Evolutionary conservation across 352 stramenopile species (phyloP).

Genomic region (Aphanomyces invadans): DNA sequence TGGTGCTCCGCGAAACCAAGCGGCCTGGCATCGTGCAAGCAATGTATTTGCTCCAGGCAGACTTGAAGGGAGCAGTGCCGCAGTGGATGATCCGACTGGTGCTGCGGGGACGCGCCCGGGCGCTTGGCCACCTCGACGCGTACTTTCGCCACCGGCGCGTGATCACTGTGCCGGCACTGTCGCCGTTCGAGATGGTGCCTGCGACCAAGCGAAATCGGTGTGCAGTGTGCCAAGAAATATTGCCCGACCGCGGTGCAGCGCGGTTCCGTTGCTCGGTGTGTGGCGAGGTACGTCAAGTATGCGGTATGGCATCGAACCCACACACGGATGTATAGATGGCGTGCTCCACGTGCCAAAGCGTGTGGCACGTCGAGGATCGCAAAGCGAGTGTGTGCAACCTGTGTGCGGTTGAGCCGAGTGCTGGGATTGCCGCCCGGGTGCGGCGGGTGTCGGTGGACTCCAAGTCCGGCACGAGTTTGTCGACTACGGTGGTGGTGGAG

Average conservation of each 20-base stretch:
- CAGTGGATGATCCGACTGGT: background rate
- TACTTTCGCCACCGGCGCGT: slow-evolving; percentile 8
- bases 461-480: background rate
- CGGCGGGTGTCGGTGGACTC: background rate
- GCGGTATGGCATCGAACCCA: too few species aligned
- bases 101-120: background rate
- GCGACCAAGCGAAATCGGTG: background rate
- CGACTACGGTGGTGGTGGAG: too few species aligned
- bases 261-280: background rate
- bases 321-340: too few species aligned
- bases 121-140: background rate
- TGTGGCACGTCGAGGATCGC: background rate
- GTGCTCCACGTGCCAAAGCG: background rate
- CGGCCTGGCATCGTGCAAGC: background rate
- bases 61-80: background rate
- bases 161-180: background rate
- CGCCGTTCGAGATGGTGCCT: background rate
- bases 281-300: background rate
- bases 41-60: background rate
- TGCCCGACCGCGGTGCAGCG: background rate
- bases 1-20: slow-evolving; percentile 57
- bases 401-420: background rate
- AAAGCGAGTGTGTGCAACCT: background rate
- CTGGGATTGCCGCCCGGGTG: too few species aligned
- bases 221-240: slow-evolving; percentile 2